These are phyloP conservation scores for Phytophthora pseudosyringae DNA, from an alignment of 352 stramenopile genomes.

Conservation along the genomic window DNA sequence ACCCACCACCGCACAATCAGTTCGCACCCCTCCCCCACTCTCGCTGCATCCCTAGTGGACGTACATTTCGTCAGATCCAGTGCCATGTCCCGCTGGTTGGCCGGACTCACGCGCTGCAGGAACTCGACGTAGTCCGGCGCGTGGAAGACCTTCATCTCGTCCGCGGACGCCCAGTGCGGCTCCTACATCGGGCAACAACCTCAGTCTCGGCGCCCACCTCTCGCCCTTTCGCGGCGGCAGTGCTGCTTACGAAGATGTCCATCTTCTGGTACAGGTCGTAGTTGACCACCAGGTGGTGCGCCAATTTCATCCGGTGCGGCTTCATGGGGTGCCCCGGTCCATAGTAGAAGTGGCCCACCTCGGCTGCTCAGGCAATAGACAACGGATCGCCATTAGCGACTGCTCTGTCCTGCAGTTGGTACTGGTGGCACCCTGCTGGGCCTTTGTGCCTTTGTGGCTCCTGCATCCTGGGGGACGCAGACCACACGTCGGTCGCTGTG, in stretches of 20 bases:
- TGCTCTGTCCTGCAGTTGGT: background rate
- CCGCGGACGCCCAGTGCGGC: conserved; percentile 73
- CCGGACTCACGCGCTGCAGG: conserved; percentile 93
- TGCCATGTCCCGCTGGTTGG: conserved; percentile 89
- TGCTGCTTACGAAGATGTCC: conserved; percentile 93
- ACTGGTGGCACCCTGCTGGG: background rate
- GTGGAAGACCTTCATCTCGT: conserved; percentile 98
- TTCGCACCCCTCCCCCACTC: background rate
- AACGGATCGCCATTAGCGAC: background rate
- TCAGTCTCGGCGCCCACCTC: background rate
- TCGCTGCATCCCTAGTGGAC: background rate
- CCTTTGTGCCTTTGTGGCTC: conserved; percentile 15
- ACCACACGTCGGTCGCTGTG: background rate
- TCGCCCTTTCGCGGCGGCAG: background rate
- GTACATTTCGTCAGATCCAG: conserved; percentile 78
- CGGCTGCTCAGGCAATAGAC: conserved; percentile 50
- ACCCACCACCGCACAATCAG: conserved; percentile 7
- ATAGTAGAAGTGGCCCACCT: conserved; percentile 98
- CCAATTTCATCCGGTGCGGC: conserved; percentile 95
- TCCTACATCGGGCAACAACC: conserved; percentile 42
- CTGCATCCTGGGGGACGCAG: background rate
- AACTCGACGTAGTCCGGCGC: conserved; percentile 98
- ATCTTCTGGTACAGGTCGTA: conserved; percentile 99
- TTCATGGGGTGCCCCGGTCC: conserved; percentile 97
- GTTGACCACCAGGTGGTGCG: conserved; percentile 97